A percentile compares a stretch with the other conserved stretches of the same genome.
Conservation (phyloP, 805 yeast genomes). For the Lipomyces orientalis region DNA sequence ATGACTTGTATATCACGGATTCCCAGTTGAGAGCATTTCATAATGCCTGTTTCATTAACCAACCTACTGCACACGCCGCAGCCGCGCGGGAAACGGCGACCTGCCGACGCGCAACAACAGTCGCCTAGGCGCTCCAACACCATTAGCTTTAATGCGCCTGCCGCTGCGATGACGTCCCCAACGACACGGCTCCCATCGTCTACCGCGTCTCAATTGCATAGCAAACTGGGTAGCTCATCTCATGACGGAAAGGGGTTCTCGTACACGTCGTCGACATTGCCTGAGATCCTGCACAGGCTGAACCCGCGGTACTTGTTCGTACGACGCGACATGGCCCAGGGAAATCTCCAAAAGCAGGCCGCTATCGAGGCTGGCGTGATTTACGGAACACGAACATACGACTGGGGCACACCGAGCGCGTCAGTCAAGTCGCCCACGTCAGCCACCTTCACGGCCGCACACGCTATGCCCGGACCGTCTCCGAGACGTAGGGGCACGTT, state of each 20-base stretch:
- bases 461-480: neutral
- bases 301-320: neutral
- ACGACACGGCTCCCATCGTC: neutral
- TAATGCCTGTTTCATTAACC: neutral
- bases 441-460: neutral
- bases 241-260: neutral
- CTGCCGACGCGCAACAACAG: neutral
- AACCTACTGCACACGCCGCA: neutral
- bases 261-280: neutral
- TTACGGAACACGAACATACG: conserved; percentile 56
- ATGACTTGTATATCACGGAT: no score
- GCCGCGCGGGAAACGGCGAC: neutral
- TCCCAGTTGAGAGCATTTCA: neutral
- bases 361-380: conserved; percentile 44
- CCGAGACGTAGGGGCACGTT: conserved; percentile 11
- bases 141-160: neutral
- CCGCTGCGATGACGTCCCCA: neutral
- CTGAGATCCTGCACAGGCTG: neutral
- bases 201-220: neutral
- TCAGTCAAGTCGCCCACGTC: conserved; percentile 34
- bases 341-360: conserved; percentile 9
- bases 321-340: neutral
- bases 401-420: conserved; percentile 50
- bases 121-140: neutral
- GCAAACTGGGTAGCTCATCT: neutral